These are phyloP conservation scores for Aurantiochytrium sp. DNA, from an alignment of 108 stramenopile genomes.

Conservation along the genomic window DNA sequence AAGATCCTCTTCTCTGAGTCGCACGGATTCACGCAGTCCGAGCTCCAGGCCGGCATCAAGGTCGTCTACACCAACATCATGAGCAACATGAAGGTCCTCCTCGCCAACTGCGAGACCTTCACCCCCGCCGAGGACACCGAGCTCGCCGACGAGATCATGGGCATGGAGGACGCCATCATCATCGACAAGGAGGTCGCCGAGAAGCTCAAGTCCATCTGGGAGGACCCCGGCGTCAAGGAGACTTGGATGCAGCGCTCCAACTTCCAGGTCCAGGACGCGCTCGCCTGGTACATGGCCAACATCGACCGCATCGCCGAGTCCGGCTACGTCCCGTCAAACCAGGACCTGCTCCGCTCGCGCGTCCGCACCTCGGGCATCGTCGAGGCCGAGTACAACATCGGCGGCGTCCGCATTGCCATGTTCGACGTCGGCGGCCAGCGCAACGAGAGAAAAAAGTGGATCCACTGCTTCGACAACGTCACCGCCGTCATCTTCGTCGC, in stretches of 20 bases:
- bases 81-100: conserved; percentile 40
- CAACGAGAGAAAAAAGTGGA: conserved; percentile 69
- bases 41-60: conserved; percentile 17
- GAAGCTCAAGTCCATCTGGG: conserved; percentile 46
- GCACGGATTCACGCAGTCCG: conserved; percentile 43
- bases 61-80: conserved; percentile 33
- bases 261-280: conserved; percentile 25
- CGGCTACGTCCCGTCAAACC: conserved; percentile 74
- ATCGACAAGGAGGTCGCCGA: conserved; percentile 36
- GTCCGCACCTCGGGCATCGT: conserved; percentile 94
- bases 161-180: neutral
- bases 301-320: conserved; percentile 65
- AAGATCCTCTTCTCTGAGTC: conserved; percentile 53
- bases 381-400: conserved; percentile 37
- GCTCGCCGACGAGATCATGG: neutral
- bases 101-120: neutral
- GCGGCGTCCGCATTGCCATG: conserved; percentile 39
- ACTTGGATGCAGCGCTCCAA: conserved; percentile 27
- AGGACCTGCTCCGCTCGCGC: conserved; percentile 90
- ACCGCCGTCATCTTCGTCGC: conserved; percentile 73
- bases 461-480: conserved; percentile 68
- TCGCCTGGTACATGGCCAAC: neutral
- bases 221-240: conserved; percentile 43
- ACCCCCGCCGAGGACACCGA: conserved; percentile 6
- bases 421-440: conserved; percentile 63